A percentile compares a stretch with the other conserved stretches of the same genome.
Conservation (phyloP, 805 yeast species). For the Candida arabinofermentans region DNA sequence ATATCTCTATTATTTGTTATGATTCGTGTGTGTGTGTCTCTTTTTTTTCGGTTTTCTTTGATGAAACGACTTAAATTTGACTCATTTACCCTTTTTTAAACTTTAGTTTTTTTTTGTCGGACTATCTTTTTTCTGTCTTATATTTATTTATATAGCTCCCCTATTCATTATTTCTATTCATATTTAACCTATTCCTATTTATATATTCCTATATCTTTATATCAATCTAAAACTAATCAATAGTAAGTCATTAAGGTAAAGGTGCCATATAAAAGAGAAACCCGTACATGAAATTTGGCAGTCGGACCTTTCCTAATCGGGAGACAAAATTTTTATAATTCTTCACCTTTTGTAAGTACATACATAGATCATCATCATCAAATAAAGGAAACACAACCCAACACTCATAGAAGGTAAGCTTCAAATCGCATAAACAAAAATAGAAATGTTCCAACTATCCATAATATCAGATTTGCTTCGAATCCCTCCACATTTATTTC, state of each 20-base stretch:
- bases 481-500: slow-evolving; percentile 82
- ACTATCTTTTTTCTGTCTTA: background rate
- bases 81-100: too few relatives aligned
- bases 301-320: background rate
- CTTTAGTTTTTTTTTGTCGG: background rate
- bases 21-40: background rate
- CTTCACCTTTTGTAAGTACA: too few relatives aligned
- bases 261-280: background rate
- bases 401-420: background rate
- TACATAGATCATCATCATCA: too few relatives aligned
- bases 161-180: background rate
- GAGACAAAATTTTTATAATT: too few relatives aligned
- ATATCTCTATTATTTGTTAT: background rate
- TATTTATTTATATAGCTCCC: slow-evolving; percentile 1
- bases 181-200: background rate
- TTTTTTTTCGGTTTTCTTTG: background rate
- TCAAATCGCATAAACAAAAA: background rate
- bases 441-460: slow-evolving; percentile 81
- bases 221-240: background rate
- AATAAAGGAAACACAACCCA: background rate
- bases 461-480: slow-evolving; percentile 80
- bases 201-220: background rate
- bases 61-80: too few relatives aligned
- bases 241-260: background rate
- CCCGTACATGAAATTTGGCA: background rate